phyloP scores from a whole-genome alignment of 192 early-diverging fungal species.

The Entomortierella parvispora region DNA sequence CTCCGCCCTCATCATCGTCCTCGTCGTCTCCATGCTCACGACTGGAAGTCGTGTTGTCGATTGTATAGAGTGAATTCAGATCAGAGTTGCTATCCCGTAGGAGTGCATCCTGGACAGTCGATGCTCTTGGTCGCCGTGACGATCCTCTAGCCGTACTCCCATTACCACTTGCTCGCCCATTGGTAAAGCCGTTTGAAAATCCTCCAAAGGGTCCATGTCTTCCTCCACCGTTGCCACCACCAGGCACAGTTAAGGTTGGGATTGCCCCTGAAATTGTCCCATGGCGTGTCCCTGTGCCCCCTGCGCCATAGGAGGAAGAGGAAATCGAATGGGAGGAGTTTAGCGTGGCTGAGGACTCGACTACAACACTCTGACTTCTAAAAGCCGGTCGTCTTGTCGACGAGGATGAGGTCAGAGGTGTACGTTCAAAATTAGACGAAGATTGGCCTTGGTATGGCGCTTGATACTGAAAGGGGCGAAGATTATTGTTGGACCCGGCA shows the following conservation, averaged over 20 bases:
- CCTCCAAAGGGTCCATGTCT: neutral
- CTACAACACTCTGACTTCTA: too few species aligned
- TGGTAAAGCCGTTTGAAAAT: neutral
- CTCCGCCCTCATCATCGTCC: slow-evolving; percentile 12
- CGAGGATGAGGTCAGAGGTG: neutral
- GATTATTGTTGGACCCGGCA: slow-evolving; percentile 4
- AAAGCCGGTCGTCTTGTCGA: neutral
- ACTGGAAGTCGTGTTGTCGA: slow-evolving; percentile 19
- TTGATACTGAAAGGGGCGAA: neutral
- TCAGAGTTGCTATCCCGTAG: slow-evolving; percentile 18
- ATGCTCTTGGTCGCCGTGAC: slow-evolving; percentile 2
- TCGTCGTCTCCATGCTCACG: neutral
- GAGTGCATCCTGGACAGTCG: slow-evolving; percentile 8
- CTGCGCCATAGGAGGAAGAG: neutral
- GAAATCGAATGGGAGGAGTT: too few species aligned
- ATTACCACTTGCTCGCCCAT: neutral
- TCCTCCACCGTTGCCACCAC: neutral
- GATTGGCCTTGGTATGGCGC: too few species aligned
- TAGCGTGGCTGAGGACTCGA: too few species aligned
- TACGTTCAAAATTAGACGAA: too few species aligned
- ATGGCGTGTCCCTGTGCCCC: neutral
- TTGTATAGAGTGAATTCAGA: slow-evolving; percentile 39
- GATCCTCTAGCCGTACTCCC: neutral
- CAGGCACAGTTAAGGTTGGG: neutral
- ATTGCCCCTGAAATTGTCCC: neutral